These are phyloP conservation scores for Yamadazyma laniorum DNA, from an alignment of 805 yeast genomes.

Conservation along the genomic window DNA sequence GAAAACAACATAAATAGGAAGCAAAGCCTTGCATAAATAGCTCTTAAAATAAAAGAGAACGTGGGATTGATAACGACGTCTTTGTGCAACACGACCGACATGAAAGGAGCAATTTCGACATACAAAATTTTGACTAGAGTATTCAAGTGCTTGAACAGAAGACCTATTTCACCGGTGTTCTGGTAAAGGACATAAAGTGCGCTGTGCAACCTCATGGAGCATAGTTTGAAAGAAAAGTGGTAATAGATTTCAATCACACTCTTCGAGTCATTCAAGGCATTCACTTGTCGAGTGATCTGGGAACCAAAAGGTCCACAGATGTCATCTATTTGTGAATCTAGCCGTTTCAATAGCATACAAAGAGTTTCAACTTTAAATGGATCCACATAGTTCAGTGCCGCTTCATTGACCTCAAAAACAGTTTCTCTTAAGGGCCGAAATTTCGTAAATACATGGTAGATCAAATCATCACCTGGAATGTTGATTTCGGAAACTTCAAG, in stretches of 20 bases:
- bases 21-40: slow-evolving; percentile 5
- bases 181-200: slow-evolving; percentile 7
- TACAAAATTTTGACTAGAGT: neutral
- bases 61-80: slow-evolving; percentile 1
- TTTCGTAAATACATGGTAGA: slow-evolving; percentile 7
- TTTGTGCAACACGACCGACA: neutral
- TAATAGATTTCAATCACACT: neutral
- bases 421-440: slow-evolving; percentile 4
- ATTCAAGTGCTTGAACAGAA: slow-evolving; percentile 5
- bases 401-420: slow-evolving; percentile 2
- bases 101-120: neutral
- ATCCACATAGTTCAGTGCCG: slow-evolving; percentile 1
- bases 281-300: neutral
- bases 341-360: neutral
- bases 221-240: neutral
- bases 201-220: slow-evolving; percentile 7
- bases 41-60: slow-evolving; percentile 1
- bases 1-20: slow-evolving; percentile 8
- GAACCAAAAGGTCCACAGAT: neutral
- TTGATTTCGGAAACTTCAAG: slow-evolving; percentile 10
- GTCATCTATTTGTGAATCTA: neutral
- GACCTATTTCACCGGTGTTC: neutral
- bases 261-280: neutral
- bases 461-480: slow-evolving; percentile 9
- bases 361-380: slow-evolving; percentile 2